These are phyloP conservation scores for Melampsora americana DNA, from an alignment of 1,284 basidiomycete genomes.

Conservation along the genomic window DNA sequence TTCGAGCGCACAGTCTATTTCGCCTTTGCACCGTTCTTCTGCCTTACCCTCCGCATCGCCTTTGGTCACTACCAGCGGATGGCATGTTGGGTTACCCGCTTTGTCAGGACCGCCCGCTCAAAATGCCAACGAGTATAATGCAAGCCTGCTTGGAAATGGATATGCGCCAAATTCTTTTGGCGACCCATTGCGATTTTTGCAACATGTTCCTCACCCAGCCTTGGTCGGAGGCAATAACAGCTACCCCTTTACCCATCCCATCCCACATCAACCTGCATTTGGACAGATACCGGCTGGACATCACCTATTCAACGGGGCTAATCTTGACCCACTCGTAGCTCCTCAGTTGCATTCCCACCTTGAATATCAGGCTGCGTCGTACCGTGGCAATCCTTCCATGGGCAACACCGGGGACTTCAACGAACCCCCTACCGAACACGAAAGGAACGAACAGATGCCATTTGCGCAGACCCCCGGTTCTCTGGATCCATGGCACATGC, in stretches of 20 bases:
- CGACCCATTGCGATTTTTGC: slow-evolving; percentile 31
- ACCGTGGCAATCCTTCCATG: background rate
- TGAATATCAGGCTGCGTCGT: background rate
- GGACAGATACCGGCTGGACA: slow-evolving; percentile 30
- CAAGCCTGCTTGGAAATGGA: slow-evolving; percentile 24
- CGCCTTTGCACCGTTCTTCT: slow-evolving; percentile 13
- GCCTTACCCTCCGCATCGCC: slow-evolving; percentile 16
- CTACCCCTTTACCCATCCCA: slow-evolving; percentile 25
- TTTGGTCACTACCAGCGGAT: slow-evolving; percentile 20
- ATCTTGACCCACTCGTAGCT: slow-evolving; percentile 14
- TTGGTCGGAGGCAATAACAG: slow-evolving; percentile 22
- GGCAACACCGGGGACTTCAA: background rate
- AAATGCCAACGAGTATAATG: slow-evolving; percentile 25
- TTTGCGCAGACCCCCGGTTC: background rate
- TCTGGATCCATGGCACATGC: slow-evolving; percentile 32
- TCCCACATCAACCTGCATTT: slow-evolving; percentile 33
- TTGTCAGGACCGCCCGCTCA: slow-evolving; percentile 15
- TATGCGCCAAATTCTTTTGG: slow-evolving; percentile 5
- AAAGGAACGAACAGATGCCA: background rate
- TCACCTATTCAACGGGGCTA: slow-evolving; percentile 26
- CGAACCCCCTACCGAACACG: slow-evolving; percentile 18
- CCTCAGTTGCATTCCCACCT: slow-evolving; percentile 33
- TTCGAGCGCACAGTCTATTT: slow-evolving; percentile 2
- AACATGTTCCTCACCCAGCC: slow-evolving; percentile 34
- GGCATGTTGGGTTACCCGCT: slow-evolving; percentile 27